A percentile compares a stretch with the other conserved stretches of the same genome.
phyloP scores from a whole-genome alignment of 2,329 filamentous ascomycete species.

The Colletotrichum filicis region DNA sequence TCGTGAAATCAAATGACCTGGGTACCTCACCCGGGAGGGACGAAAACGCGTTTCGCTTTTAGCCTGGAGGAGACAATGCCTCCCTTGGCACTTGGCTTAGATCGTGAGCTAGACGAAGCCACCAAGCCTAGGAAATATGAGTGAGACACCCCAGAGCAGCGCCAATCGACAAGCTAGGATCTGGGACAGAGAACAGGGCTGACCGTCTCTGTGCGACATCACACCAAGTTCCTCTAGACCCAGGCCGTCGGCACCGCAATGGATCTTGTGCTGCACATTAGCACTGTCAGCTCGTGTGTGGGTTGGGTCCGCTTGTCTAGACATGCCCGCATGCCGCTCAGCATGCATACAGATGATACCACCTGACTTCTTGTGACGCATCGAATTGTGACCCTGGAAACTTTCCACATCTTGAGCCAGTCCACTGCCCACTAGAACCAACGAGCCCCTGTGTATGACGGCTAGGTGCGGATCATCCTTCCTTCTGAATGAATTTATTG shows the following conservation, averaged over 20 bases:
- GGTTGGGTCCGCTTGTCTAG: neutral
- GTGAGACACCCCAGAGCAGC: constrained; percentile 25
- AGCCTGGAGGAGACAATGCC: neutral
- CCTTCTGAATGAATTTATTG: constrained; percentile 4
- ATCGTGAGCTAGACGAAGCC: neutral
- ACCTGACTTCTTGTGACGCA: constrained; percentile 7
- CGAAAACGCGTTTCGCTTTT: neutral
- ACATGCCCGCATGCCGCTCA: neutral
- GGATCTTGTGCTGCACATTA: constrained; percentile 26
- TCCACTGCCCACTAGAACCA: neutral
- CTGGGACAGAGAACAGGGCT: constrained; percentile 27
- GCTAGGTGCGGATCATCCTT: neutral
- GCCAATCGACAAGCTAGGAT: constrained; percentile 6
- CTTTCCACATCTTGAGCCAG: neutral
- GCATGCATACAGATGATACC: neutral
- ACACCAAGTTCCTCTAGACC: constrained; percentile 7
- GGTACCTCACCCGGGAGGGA: neutral
- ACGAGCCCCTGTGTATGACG: neutral
- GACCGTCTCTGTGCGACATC: constrained; percentile 6
- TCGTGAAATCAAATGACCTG: neutral
- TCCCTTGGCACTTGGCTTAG: neutral
- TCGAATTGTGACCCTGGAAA: neutral
- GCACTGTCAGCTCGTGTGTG: constrained; percentile 8
- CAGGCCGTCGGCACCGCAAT: constrained; percentile 21
- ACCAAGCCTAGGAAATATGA: constrained; percentile 4